Base-by-base conservation (phyloP, 495 filamentous ascomycete species). In the Neurospora sp. region DNA sequence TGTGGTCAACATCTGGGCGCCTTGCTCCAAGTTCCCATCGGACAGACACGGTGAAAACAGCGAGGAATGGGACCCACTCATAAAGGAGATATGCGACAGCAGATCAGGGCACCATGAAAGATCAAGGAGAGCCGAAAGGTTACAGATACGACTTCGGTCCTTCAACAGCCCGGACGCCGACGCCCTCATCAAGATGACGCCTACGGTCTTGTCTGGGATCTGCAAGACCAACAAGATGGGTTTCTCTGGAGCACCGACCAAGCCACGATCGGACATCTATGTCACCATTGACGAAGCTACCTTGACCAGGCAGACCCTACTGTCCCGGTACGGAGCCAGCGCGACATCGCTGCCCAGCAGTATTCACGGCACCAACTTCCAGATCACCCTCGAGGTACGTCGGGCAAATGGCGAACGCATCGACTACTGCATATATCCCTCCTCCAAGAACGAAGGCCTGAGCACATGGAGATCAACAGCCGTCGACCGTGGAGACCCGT, bases 191-290 rank as follows among this genome's bases (percentile, higher is more conserved):
- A 90, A 90, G 73, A 88, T 90, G 65, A 98, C 94, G 16, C 96
- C 95, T 10, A 98, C 96, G 0, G 83, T 96, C 6, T 88, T 98
- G 42, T 92, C 96, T 71, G 89, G 90, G 53, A 88, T 98, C 72
- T 86, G 86, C 73, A 90, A 90, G 75, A 95, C 94, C 7, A 88
- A 86, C 74, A 94, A 95, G 79, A 94, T 97, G 76, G 95, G 94
- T n/a, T 99, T 99, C 81, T 91, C 96, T 3, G 94, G 94, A 22
- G 94, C 94, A 9, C 96, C 96, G 1, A 93, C 91, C 0, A 92
- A 92, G 76, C 86, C 93, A 10, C 84, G 96, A 74, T 97, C 93
- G 14, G 96, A 99, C 78, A 98, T 99, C 68, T 99, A 98, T 78
- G 79, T 99, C 31, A 97, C 93, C 0, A 80, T 99, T 69, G 87